These are phyloP conservation scores for Fraxinus xanthoxyloides DNA, from an alignment of 305 asterid genomes.

Conservation along the genomic window DNA sequence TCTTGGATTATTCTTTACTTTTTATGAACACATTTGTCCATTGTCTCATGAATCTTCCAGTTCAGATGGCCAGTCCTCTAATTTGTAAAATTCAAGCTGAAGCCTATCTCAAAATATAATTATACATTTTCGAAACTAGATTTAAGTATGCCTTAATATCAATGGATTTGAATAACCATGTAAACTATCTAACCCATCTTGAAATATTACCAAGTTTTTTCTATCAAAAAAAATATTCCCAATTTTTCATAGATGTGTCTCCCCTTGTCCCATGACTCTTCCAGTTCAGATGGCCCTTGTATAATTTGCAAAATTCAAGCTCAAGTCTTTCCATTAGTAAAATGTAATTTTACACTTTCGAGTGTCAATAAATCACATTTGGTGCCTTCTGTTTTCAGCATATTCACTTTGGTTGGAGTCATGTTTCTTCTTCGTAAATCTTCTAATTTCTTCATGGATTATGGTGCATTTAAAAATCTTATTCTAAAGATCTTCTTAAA, in stretches of 20 bases:
- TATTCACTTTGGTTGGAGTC: neutral
- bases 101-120: neutral
- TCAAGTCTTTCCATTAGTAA: neutral
- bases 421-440: constrained; percentile 12
- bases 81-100: neutral
- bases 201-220: neutral
- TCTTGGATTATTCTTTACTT: neutral
- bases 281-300: neutral
- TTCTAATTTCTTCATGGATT: neutral
- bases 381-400: neutral
- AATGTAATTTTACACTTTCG: constrained; percentile 15
- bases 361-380: neutral
- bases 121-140: neutral
- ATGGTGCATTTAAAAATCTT: constrained; percentile 14
- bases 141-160: neutral
- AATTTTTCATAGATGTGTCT: neutral
- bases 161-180: constrained; percentile 2
- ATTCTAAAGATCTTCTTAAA: constrained; percentile 16
- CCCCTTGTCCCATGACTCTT: neutral
- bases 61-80: neutral
- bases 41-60: neutral
- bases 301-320: neutral
- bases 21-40: neutral
- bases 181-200: constrained; percentile 8
- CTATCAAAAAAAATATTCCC: too few relatives aligned